Evolutionary conservation across 2,329 filamentous ascomycete species (phyloP).

Genomic region (Ophiostoma piceae): DNA sequence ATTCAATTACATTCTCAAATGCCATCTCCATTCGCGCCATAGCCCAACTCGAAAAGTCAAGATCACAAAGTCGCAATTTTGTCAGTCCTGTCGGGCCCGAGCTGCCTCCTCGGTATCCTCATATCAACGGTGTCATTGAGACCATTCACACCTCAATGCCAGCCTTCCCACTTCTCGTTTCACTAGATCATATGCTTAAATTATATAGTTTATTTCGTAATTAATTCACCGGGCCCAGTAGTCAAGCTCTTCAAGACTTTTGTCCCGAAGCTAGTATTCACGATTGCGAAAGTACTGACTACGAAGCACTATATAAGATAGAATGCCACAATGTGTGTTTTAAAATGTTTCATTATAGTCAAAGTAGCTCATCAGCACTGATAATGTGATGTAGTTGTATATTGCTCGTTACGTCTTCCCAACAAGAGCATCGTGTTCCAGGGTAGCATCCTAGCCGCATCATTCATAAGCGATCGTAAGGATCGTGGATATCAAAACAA

Average conservation of each 20-base stretch:
- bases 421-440: not conserved
- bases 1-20: not conserved
- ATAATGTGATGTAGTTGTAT: not conserved
- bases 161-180: not conserved
- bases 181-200: not conserved
- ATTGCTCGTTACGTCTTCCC: not conserved
- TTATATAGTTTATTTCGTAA: not conserved
- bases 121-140: not conserved
- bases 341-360: not conserved
- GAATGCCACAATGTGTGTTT: not conserved
- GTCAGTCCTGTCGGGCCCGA: not conserved
- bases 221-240: not conserved
- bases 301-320: not conserved
- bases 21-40: not conserved
- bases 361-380: not conserved
- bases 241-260: not conserved
- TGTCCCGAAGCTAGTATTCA: not conserved
- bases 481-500: constrained; percentile 11
- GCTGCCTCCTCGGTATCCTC: not conserved
- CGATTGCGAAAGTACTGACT: not conserved
- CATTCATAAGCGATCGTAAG: not conserved
- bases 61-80: not conserved
- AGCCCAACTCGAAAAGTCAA: not conserved
- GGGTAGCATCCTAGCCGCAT: not conserved
- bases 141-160: not conserved